These are phyloP conservation scores for Polytrichum formosum DNA, from an alignment of 225 moss, liverwort and hornwort genomes.

Conservation along the genomic window DNA sequence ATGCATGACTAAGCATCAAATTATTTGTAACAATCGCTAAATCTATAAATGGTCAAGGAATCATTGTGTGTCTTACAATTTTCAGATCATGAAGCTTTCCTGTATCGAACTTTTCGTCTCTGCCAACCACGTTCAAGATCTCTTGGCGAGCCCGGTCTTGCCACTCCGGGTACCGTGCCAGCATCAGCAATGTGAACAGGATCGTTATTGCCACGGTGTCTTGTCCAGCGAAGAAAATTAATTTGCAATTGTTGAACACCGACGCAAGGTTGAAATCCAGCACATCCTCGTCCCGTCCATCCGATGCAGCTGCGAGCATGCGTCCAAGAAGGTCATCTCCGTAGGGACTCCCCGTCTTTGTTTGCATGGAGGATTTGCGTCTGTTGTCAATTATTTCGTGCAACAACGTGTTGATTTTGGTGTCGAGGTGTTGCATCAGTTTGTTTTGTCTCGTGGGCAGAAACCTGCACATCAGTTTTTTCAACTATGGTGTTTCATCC, in stretches of 20 bases:
- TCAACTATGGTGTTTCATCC: too few relatives aligned
- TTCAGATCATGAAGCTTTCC: slow-evolving; percentile 2
- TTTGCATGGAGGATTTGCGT: background rate
- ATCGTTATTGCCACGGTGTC: background rate
- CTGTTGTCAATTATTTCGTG: background rate
- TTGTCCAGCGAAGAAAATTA: slow-evolving; percentile 10
- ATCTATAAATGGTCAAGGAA: too few relatives aligned
- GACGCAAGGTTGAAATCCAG: background rate
- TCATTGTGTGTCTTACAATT: background rate
- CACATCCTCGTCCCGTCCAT: background rate
- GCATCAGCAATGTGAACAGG: slow-evolving; percentile 3
- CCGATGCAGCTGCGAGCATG: slow-evolving; percentile 6
- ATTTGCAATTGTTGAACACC: slow-evolving; percentile 12
- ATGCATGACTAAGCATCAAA: too few relatives aligned
- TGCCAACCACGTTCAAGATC: background rate
- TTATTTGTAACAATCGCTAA: too few relatives aligned
- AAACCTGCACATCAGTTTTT: background rate
- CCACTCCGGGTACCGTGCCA: slow-evolving; percentile 9
- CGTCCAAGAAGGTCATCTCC: slow-evolving; percentile 11
- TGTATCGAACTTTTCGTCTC: background rate
- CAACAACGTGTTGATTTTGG: background rate
- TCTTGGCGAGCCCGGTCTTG: slow-evolving; percentile 9
- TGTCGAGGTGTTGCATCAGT: background rate
- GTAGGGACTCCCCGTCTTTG: background rate
- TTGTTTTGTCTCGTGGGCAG: background rate